A percentile compares a stretch with the other conserved stretches of the same genome.
Conservation (phyloP, 1,284 basidiomycete species). For the Sanghuangporus weigelae region DNA sequence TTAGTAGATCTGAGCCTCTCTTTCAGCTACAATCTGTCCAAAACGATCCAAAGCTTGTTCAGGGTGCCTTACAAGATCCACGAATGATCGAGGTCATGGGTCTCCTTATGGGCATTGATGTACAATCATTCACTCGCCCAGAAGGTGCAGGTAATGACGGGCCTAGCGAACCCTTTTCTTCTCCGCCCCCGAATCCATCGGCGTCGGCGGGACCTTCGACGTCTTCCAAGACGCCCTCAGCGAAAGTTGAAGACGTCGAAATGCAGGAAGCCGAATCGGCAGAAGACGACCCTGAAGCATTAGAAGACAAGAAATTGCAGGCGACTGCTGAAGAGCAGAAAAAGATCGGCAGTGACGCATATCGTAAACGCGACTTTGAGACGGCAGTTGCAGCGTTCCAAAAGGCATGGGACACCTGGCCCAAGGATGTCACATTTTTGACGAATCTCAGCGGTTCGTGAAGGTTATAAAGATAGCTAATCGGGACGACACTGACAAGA, state of each 20-base stretch:
- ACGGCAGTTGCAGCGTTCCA: constrained; percentile 70
- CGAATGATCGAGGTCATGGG: constrained; percentile 94
- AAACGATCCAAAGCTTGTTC: constrained; percentile 56
- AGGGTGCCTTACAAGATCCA: constrained; percentile 68
- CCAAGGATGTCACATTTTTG: constrained; percentile 92
- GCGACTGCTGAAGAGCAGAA: constrained; percentile 75
- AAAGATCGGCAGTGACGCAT: constrained; percentile 73
- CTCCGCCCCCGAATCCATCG: constrained; percentile 34
- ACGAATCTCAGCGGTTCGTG: constrained; percentile 80
- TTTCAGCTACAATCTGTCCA: constrained; percentile 55
- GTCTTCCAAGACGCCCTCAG: constrained; percentile 34
- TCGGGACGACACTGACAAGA: not conserved
- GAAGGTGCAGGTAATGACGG: constrained; percentile 59
- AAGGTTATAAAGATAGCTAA: not conserved
- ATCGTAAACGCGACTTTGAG: constrained; percentile 82
- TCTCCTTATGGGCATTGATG: constrained; percentile 90
- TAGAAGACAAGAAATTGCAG: constrained; percentile 63
- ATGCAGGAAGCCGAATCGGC: constrained; percentile 60
- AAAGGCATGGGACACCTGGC: constrained; percentile 91
- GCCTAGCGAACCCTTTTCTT: constrained; percentile 23
- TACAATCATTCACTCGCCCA: constrained; percentile 82
- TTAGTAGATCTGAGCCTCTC: not conserved
- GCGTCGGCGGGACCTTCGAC: constrained; percentile 36
- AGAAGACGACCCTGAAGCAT: constrained; percentile 41
- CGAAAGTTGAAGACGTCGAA: constrained; percentile 35